Evolutionary conservation across 495 filamentous ascomycete genomes (phyloP), one percentile per base, ranked within the genome.

Genomic region (Aspergillus steynii): DNA sequence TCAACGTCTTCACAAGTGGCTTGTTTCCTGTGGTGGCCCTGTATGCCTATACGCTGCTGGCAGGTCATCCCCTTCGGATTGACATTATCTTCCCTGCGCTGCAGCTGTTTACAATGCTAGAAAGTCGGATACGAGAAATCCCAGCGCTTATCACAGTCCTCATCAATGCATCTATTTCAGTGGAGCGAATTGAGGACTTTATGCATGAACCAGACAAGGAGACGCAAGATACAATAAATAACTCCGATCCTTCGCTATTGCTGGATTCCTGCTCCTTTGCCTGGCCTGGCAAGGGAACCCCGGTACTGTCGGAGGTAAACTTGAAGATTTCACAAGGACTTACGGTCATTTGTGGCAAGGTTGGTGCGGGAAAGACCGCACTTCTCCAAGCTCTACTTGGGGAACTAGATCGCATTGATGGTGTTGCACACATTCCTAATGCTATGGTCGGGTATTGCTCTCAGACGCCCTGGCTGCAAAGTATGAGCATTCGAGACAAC

Each of bases 401-500:
- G 0, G 92, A 96, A 66, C 76, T 96, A 14, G 89, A 96, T 65
- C 81, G 80, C 63, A 69, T 82, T 15, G 68, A 71, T 12, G 91
- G 92, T 7, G 76, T 83, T 6, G 81, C 82, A 27, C 70, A 76
- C 9, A 72, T 86, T 15, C 85, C 90, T 3, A 83, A 82, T 28
- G 86, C 88, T 54, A 88, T 87, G 77, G 76, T 94, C 1, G 91
- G 88, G 9, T 96, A 93, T 74, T 93, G 90, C 68, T 85, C 87
- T 2, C 91, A 96, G 65, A 89, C 86, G 4, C 89, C 92, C n/a
- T 96, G 92, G 92, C 79, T 96, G 6, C 90, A 95, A 68, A 94
- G 89, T 65, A 94, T 94, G 90, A 93, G 85, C 60, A 92, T 96
- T 50, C 87, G 88, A 2, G 88, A 94, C 34, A 94, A 94, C 61